Evolutionary conservation across 2,329 filamentous ascomycete genomes (phyloP).

Genomic region (Penicillium thymicola): DNA sequence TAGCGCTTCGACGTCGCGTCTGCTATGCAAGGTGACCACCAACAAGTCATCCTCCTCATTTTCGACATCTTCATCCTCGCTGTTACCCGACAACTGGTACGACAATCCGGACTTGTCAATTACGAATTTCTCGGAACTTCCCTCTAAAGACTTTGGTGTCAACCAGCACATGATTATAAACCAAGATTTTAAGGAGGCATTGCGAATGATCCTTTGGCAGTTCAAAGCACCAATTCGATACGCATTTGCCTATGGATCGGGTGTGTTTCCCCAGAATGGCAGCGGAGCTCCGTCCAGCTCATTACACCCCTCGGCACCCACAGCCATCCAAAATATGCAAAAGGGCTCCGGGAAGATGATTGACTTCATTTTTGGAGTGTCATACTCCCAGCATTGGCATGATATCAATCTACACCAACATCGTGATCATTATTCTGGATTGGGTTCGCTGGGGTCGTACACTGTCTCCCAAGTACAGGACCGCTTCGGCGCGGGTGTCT

Average conservation of each 20-base stretch:
- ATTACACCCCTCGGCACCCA: conserved; percentile 75
- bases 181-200: conserved; percentile 86
- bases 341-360: conserved; percentile 92
- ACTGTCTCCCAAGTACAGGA: conserved; percentile 84
- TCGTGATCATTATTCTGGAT: conserved; percentile 83
- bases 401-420: conserved; percentile 86
- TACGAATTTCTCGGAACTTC: conserved; percentile 70
- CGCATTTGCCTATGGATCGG: conserved; percentile 95
- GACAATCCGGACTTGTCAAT: conserved; percentile 69
- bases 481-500: conserved; percentile 84
- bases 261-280: conserved; percentile 80
- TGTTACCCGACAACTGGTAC: conserved; percentile 62
- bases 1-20: conserved; percentile 15
- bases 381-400: conserved; percentile 95
- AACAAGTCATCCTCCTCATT: conserved; percentile 26
- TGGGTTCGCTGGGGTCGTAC: conserved; percentile 80
- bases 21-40: conserved; percentile 15
- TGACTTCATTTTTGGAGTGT: conserved; percentile 96
- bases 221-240: conserved; percentile 93
- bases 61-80: conserved; percentile 32
- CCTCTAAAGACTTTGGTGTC: conserved; percentile 77
- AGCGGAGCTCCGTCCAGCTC: conserved; percentile 38
- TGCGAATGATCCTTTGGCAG: conserved; percentile 83
- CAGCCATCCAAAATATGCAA: conserved; percentile 78
- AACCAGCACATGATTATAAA: conserved; percentile 98